Conservation (phyloP, 2,329 filamentous ascomycete genomes). For the Pseudogymnoascus sp. region DNA sequence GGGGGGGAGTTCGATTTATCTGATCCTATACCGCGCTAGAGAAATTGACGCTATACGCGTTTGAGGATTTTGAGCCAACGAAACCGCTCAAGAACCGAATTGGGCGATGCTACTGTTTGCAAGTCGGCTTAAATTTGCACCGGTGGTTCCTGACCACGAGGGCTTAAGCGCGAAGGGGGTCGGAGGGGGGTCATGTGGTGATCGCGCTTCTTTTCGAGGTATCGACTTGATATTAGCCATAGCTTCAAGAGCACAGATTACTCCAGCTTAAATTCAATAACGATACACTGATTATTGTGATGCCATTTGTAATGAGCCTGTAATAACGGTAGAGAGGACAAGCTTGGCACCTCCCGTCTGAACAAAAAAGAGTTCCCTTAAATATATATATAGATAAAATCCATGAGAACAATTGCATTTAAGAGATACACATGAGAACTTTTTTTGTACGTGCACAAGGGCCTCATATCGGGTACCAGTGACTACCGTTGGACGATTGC, state of each 20-base stretch:
- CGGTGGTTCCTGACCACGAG: background rate
- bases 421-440: background rate
- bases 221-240: background rate
- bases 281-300: background rate
- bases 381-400: background rate
- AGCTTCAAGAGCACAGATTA: background rate
- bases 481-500: background rate
- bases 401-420: background rate
- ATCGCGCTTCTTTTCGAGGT: background rate
- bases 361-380: background rate
- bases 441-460: background rate
- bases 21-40: background rate
- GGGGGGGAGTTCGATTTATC: background rate
- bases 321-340: background rate
- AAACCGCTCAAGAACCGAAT: background rate
- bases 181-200: background rate
- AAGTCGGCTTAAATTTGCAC: background rate
- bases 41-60: background rate
- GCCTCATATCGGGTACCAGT: background rate
- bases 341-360: background rate
- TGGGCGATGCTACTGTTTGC: background rate
- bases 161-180: background rate
- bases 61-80: background rate
- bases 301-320: background rate
- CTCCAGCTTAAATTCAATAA: background rate